A percentile compares a stretch with the other conserved stretches of the same genome.
Evolutionary conservation across 805 yeast genomes (phyloP).

Genomic region (Yarrowia deformans): DNA sequence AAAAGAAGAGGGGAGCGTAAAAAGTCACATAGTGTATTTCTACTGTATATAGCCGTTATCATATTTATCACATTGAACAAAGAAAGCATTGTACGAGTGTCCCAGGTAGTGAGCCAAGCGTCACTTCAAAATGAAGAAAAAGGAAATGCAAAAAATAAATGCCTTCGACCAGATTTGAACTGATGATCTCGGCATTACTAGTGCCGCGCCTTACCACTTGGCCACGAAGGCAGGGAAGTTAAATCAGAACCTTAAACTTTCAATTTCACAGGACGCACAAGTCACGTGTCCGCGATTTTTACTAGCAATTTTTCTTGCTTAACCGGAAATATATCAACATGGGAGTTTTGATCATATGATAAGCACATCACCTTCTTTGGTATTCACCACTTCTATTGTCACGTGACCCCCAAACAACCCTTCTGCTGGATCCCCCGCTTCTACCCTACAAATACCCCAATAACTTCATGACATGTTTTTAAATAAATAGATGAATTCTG

Average conservation of each 20-base stretch:
- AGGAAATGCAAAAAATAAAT: background rate
- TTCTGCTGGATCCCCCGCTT: too few species aligned
- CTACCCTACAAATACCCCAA: background rate
- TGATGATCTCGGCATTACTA: slow-evolving; percentile 39
- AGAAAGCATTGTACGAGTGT: too few species aligned
- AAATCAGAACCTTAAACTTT: slow-evolving; percentile 1
- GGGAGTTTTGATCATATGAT: background rate
- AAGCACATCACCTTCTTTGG: too few species aligned
- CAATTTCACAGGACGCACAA: background rate
- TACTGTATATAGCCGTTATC: slow-evolving; percentile 15
- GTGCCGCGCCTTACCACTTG: slow-evolving; percentile 40
- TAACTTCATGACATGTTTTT: slow-evolving; percentile 14
- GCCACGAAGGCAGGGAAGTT: slow-evolving; percentile 26
- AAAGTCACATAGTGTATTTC: background rate
- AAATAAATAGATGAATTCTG: slow-evolving; percentile 25
- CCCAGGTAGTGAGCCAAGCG: too few species aligned
- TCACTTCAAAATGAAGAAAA: background rate
- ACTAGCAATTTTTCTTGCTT: background rate
- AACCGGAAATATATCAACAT: background rate
- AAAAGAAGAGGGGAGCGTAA: slow-evolving; percentile 21
- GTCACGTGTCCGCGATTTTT: background rate
- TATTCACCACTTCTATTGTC: too few species aligned
- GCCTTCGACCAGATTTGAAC: slow-evolving; percentile 40
- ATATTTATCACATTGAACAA: background rate
- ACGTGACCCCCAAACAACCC: too few species aligned